Conservation (phyloP, 108 stramenopile species). For the Nitzschia inconspicua region DNA sequence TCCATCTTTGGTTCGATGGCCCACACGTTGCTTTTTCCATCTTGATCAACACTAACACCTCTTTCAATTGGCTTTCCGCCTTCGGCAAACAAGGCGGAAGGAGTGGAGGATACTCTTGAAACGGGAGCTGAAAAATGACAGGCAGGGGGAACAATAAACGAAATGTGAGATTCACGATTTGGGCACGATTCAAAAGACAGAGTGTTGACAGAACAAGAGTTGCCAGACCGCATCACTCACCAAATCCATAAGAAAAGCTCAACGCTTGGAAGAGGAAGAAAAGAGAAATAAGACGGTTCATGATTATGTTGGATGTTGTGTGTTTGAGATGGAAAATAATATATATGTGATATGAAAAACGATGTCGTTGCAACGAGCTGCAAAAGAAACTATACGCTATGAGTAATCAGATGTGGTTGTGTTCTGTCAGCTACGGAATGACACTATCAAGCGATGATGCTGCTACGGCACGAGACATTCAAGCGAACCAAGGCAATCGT, state of each 20-base stretch:
- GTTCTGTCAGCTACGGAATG: no score
- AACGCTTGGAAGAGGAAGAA: slow-evolving; percentile 9
- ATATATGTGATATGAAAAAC: no score
- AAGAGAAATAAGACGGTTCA: not conserved
- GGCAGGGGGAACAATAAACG: not conserved
- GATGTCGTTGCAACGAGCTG: no score
- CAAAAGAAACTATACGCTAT: no score
- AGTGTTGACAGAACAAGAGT: not conserved
- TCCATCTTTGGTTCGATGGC: slow-evolving; percentile 97
- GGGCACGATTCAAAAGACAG: not conserved
- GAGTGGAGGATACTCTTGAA: not conserved
- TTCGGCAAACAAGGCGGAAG: slow-evolving; percentile 5
- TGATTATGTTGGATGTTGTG: not conserved
- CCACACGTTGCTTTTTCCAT: slow-evolving; percentile 96
- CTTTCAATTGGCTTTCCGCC: slow-evolving; percentile 46
- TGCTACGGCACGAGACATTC: no score
- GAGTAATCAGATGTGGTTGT: no score
- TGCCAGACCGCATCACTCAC: not conserved
- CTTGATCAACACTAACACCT: slow-evolving; percentile 87
- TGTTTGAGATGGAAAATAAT: no score
- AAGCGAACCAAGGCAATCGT: no score
- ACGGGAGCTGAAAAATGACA: slow-evolving; percentile 1
- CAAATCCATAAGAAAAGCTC: slow-evolving; percentile 11
- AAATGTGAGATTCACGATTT: no score
- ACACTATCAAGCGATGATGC: no score